These are phyloP conservation scores for Penicillium sp. DNA, from an alignment of 2,329 filamentous ascomycete genomes.

Conservation along the genomic window DNA sequence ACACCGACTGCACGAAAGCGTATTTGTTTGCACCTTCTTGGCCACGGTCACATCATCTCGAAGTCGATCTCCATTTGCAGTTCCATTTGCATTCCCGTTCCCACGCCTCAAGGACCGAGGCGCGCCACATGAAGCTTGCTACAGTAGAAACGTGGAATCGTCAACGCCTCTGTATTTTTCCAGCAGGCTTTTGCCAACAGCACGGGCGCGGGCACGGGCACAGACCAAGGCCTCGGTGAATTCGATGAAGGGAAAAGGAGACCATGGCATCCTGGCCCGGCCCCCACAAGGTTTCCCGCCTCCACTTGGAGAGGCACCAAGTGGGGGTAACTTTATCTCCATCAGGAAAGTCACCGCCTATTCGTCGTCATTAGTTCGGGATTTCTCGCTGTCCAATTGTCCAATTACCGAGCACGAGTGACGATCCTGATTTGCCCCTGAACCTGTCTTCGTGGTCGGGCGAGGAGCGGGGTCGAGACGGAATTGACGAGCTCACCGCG, in stretches of 20 bases:
- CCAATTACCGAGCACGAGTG: conserved; percentile 1
- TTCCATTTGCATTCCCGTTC: not conserved
- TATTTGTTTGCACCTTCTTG: not conserved
- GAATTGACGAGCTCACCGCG: not conserved
- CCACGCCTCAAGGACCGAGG: not conserved
- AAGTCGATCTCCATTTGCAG: not conserved
- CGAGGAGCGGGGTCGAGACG: not conserved
- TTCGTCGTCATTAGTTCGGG: conserved; percentile 1
- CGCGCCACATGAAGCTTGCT: not conserved
- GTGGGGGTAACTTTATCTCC: not conserved
- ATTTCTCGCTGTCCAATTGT: conserved; percentile 2
- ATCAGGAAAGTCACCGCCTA: conserved; percentile 1
- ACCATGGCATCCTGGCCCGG: not conserved
- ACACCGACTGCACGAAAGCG: too few species aligned
- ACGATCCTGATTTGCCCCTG: conserved; percentile 15
- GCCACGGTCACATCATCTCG: not conserved
- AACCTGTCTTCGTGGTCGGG: not conserved
- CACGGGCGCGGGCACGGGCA: not conserved
- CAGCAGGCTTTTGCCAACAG: not conserved
- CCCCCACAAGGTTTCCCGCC: conserved; percentile 4
- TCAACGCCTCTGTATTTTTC: not conserved
- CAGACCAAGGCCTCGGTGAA: not conserved
- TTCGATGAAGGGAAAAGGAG: not conserved
- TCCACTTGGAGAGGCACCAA: conserved; percentile 2
- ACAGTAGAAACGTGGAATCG: not conserved